Evolutionary conservation across 768 basidiomycete species (phyloP).

Genomic region (Suillus subluteus): DNA sequence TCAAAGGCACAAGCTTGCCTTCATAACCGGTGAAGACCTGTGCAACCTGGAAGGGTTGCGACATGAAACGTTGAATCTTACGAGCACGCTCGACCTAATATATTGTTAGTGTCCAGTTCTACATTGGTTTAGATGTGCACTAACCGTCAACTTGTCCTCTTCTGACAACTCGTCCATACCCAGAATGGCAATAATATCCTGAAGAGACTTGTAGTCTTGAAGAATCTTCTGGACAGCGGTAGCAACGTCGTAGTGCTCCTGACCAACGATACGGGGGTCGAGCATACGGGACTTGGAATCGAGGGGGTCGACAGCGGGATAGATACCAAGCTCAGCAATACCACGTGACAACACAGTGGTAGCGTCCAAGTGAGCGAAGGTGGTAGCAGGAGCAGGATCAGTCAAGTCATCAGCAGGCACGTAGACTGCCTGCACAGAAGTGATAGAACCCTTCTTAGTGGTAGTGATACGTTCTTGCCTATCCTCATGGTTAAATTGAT

Average conservation of each 20-base stretch:
- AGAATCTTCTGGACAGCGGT: too few relatives aligned
- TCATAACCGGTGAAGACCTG: conserved; percentile 99
- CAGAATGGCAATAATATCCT: too few relatives aligned
- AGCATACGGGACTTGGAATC: conserved; percentile 99
- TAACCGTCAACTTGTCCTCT: conserved; percentile 97
- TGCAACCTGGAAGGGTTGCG: conserved; percentile 99
- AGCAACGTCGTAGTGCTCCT: conserved; percentile 50
- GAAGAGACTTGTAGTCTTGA: too few relatives aligned
- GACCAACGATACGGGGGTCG: conserved; percentile 96
- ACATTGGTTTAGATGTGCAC: conserved; percentile 29
- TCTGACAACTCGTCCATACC: conserved; percentile 87
- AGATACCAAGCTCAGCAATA: conserved; percentile 99
- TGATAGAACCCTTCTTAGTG: conserved; percentile 99
- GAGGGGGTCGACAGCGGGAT: conserved; percentile 99
- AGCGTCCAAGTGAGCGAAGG: conserved; percentile 99
- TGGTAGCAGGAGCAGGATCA: conserved; percentile 98
- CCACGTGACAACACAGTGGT: conserved; percentile 99
- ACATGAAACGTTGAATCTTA: conserved; percentile 99
- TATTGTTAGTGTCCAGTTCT: not conserved
- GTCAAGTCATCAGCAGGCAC: conserved; percentile 99
- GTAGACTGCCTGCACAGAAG: conserved; percentile 99
- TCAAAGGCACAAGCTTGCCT: conserved; percentile 94
- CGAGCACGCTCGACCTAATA: conserved; percentile 91
- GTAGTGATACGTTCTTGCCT: conserved; percentile 99
- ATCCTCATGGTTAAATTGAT: conserved; percentile 15